These are phyloP conservation scores for Myxozyma monticola DNA, from an alignment of 805 yeast species.

Conservation along the genomic window DNA sequence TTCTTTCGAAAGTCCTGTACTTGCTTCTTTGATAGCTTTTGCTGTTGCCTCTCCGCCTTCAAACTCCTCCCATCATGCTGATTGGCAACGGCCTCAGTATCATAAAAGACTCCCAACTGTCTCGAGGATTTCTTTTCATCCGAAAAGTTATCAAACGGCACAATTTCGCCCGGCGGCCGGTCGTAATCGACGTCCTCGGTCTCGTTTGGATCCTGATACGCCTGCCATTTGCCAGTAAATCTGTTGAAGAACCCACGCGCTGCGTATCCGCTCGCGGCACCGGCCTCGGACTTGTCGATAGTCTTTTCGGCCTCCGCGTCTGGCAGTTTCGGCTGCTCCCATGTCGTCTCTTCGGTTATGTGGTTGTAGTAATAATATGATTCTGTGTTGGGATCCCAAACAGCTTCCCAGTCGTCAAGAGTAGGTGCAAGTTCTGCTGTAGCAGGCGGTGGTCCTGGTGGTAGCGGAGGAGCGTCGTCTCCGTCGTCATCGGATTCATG, in stretches of 20 bases:
- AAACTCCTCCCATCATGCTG: conserved; percentile 27
- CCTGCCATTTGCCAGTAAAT: conserved; percentile 25
- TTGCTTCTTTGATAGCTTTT: conserved; percentile 30
- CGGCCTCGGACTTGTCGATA: too few relatives aligned
- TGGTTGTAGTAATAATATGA: conserved; percentile 35
- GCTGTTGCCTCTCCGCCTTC: conserved; percentile 29
- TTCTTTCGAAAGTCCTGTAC: conserved; percentile 28
- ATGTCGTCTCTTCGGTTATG: conserved; percentile 32
- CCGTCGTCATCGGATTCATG: conserved; percentile 3
- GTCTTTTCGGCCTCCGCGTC: not conserved
- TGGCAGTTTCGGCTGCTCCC: conserved; percentile 33
- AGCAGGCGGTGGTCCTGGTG: conserved; percentile 30
- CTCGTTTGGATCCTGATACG: conserved; percentile 1
- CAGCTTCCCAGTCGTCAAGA: conserved; percentile 36
- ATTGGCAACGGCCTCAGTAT: conserved; percentile 19
- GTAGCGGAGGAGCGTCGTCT: conserved; percentile 28
- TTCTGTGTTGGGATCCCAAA: conserved; percentile 28
- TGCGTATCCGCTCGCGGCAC: conserved; percentile 9
- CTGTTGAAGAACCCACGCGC: conserved; percentile 27
- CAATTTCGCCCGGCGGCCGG: conserved; percentile 18
- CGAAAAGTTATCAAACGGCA: conserved; percentile 17
- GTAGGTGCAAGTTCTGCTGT: conserved; percentile 16
- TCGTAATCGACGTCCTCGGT: conserved; percentile 13
- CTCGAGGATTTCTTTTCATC: conserved; percentile 12
- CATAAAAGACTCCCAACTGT: conserved; percentile 24